Evolutionary conservation across 2,329 filamentous ascomycete genomes (phyloP).

Genomic region (Neofusicoccum umdonicola): DNA sequence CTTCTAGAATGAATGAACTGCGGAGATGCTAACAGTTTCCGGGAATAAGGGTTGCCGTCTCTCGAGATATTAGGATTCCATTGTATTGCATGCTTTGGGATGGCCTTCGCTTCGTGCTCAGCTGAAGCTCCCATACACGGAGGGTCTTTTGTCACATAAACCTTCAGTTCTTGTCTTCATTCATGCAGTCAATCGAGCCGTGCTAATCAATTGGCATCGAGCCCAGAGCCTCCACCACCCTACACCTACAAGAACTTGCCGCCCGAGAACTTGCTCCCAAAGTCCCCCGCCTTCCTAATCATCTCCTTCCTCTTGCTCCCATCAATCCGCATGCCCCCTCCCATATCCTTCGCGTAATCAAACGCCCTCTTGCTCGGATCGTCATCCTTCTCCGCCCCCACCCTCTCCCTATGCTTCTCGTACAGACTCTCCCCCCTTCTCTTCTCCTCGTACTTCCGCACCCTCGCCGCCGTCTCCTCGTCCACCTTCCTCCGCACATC

Average conservation of each 20-base stretch:
- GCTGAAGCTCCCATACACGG: too few relatives aligned
- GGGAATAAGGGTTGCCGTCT: too few relatives aligned
- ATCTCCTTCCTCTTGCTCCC: slow-evolving; percentile 73
- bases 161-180: too few relatives aligned
- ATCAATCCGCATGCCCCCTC: slow-evolving; percentile 68
- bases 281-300: slow-evolving; percentile 74
- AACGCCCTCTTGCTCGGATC: slow-evolving; percentile 88
- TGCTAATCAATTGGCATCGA: not conserved
- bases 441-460: slow-evolving; percentile 57
- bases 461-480: slow-evolving; percentile 48
- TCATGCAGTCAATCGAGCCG: not conserved
- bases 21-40: too few relatives aligned
- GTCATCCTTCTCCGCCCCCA: slow-evolving; percentile 67
- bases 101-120: too few relatives aligned
- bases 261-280: slow-evolving; percentile 76
- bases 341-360: slow-evolving; percentile 93
- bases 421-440: slow-evolving; percentile 44
- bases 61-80: too few relatives aligned
- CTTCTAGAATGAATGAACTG: too few relatives aligned
- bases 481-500: slow-evolving; percentile 36
- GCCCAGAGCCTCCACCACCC: too few relatives aligned
- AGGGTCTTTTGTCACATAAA: too few relatives aligned
- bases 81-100: too few relatives aligned
- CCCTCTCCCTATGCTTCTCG: slow-evolving; percentile 46
- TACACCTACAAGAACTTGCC: slow-evolving; percentile 57